These are phyloP conservation scores for Hortaea werneckii DNA, from an alignment of 2,329 filamentous ascomycete species.

Conservation along the genomic window DNA sequence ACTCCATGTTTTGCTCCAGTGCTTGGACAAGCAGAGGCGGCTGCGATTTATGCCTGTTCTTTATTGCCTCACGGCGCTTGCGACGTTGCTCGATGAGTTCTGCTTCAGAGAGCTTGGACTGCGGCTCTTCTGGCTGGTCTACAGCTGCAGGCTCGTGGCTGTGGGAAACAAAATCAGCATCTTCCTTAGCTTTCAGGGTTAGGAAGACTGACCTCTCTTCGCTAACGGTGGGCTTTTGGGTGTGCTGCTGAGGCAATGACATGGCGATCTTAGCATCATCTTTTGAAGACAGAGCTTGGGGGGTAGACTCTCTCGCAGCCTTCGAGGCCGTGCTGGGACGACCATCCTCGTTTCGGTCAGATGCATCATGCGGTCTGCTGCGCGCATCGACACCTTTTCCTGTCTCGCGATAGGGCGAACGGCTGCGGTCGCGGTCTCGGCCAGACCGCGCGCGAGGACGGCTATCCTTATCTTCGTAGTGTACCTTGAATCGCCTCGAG, in stretches of 20 bases:
- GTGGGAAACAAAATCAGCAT: conserved; percentile 6
- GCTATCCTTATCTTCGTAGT: conserved; percentile 45
- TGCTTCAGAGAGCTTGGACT: conserved; percentile 55
- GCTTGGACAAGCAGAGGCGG: conserved; percentile 58
- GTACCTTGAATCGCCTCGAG: conserved; percentile 49
- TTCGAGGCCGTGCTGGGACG: conserved; percentile 10
- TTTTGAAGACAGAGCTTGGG: conserved; percentile 5
- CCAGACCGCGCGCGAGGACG: conserved; percentile 18
- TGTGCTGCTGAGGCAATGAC: conserved; percentile 7
- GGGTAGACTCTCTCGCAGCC: conserved; percentile 9
- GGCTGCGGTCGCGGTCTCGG: conserved; percentile 14
- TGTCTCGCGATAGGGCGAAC: conserved; percentile 16
- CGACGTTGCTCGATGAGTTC: conserved; percentile 77
- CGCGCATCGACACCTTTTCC: not conserved
- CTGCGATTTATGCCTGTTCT: conserved; percentile 66
- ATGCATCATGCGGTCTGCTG: no score
- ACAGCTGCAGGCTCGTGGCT: conserved; percentile 1
- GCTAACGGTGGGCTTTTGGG: not conserved
- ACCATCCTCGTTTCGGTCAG: not conserved
- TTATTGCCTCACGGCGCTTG: conserved; percentile 72
- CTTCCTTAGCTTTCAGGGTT: not conserved
- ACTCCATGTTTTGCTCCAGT: conserved; percentile 40
- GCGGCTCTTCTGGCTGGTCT: conserved; percentile 4
- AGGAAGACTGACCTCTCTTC: conserved; percentile 9
- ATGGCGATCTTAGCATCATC: conserved; percentile 9